Conservation (phyloP, 768 basidiomycete species). For the Pseudohyphozyma bogoriensis region DNA sequence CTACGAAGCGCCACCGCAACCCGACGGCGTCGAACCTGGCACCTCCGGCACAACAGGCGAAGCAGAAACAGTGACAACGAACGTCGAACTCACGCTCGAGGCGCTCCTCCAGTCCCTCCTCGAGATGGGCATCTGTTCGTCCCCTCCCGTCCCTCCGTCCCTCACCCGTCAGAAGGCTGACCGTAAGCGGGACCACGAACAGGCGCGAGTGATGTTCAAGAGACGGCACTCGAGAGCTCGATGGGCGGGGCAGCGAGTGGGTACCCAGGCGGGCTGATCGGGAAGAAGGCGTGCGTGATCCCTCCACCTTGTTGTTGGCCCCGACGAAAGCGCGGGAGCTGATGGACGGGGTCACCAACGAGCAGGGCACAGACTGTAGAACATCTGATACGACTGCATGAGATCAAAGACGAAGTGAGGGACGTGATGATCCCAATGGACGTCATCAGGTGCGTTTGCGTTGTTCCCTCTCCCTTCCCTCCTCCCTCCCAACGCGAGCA, state of each 20-base stretch:
- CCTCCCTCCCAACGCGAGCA: background rate
- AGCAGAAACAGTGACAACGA: too few species aligned
- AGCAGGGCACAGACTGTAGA: constrained; percentile 26
- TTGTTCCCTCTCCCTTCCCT: background rate
- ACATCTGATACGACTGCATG: constrained; percentile 8
- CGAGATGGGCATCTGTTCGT: constrained; percentile 27
- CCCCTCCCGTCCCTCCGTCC: background rate
- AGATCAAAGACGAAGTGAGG: constrained; percentile 4
- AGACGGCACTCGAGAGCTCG: constrained; percentile 8
- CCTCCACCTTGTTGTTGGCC: background rate
- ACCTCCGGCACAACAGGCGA: too few species aligned
- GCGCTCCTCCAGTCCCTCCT: constrained; percentile 23
- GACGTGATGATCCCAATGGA: constrained; percentile 22
- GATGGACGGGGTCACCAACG: background rate
- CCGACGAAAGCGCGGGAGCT: background rate
- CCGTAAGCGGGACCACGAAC: background rate
- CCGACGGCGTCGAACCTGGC: too few species aligned
- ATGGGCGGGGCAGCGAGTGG: constrained; percentile 5
- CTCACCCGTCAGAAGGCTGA: background rate
- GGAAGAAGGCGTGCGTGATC: constrained; percentile 21
- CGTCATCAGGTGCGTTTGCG: constrained; percentile 18
- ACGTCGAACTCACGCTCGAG: constrained; percentile 13
- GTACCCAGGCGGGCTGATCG: constrained; percentile 21
- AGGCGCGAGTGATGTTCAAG: constrained; percentile 26
- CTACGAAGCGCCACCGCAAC: too few species aligned